Percentiles rank a stretch among this genome's conserved stretches.
These are phyloP conservation scores for Amaranthus cruentus DNA, from an alignment of 148 eudicot genomes.

Conservation along the genomic window DNA sequence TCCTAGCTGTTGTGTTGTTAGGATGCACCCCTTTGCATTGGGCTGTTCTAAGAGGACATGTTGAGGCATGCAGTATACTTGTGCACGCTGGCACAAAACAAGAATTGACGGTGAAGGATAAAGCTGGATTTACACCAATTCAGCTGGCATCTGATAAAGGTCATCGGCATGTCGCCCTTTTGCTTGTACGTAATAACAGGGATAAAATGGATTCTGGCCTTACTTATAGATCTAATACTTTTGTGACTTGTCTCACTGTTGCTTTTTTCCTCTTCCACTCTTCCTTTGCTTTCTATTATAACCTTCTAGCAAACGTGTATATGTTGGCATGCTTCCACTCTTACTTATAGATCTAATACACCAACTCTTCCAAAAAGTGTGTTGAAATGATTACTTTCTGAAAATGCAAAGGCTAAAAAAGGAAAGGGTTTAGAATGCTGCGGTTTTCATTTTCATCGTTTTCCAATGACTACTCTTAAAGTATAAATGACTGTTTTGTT, in stretches of 20 bases:
- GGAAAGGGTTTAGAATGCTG: not conserved
- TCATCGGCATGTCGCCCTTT: constrained; percentile 66
- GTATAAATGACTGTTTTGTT: constrained; percentile 5
- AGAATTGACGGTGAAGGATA: constrained; percentile 72
- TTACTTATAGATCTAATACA: no score
- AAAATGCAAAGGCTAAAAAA: not conserved
- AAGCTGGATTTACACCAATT: constrained; percentile 69
- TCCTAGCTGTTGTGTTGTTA: constrained; percentile 24
- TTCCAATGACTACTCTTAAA: not conserved
- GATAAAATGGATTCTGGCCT: constrained; percentile 12
- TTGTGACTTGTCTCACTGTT: not conserved
- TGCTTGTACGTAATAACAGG: constrained; percentile 67
- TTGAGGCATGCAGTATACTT: constrained; percentile 76
- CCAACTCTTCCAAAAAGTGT: no score
- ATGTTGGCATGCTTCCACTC: not conserved
- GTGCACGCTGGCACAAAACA: constrained; percentile 75
- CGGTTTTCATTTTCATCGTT: not conserved
- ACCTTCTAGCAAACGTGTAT: not conserved
- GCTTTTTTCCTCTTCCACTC: not conserved
- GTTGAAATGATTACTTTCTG: not conserved
- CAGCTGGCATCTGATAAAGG: constrained; percentile 90
- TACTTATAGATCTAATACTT: not conserved
- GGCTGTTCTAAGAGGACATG: constrained; percentile 74
- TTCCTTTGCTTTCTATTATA: not conserved
- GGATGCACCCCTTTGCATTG: constrained; percentile 95